phyloP scores from a whole-genome alignment of 2,329 filamentous ascomycete species.

The Phaeoacremonium minimum region DNA sequence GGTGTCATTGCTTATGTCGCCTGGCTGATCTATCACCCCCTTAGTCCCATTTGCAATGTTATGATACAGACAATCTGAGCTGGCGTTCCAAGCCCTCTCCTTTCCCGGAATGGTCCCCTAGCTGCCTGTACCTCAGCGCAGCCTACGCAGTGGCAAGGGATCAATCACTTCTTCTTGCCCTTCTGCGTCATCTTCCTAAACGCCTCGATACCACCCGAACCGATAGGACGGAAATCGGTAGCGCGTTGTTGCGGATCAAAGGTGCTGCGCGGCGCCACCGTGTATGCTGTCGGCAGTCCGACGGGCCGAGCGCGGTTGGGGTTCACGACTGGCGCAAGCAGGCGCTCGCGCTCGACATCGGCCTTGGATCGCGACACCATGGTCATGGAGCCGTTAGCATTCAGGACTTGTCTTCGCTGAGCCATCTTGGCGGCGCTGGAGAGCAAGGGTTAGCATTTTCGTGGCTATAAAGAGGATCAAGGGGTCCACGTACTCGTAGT shows the following conservation, averaged over 20 bases:
- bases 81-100: no score
- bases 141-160: no score
- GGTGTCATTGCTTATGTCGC: no score
- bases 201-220: conserved; percentile 58
- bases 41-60: no score
- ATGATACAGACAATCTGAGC: no score
- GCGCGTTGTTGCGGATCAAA: conserved; percentile 48
- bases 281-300: conserved; percentile 53
- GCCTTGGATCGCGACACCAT: conserved; percentile 6
- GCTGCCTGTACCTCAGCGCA: no score
- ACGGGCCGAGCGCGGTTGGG: conserved; percentile 54
- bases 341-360: conserved; percentile 52
- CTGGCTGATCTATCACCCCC: no score
- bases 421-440: conserved; percentile 48
- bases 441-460: conserved; percentile 7
- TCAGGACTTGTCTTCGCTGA: conserved; percentile 35
- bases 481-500: conserved; percentile 51
- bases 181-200: conserved; percentile 64
- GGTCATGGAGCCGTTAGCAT: conserved; percentile 21
- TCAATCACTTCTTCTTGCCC: conserved; percentile 45
- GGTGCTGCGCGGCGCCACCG: conserved; percentile 57
- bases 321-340: conserved; percentile 50
- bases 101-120: no score
- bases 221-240: conserved; percentile 55
- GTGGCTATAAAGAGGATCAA: background rate